Base-by-base conservation (phyloP, 1,284 basidiomycete species). In the Phylloboletellus chloephorus region DNA sequence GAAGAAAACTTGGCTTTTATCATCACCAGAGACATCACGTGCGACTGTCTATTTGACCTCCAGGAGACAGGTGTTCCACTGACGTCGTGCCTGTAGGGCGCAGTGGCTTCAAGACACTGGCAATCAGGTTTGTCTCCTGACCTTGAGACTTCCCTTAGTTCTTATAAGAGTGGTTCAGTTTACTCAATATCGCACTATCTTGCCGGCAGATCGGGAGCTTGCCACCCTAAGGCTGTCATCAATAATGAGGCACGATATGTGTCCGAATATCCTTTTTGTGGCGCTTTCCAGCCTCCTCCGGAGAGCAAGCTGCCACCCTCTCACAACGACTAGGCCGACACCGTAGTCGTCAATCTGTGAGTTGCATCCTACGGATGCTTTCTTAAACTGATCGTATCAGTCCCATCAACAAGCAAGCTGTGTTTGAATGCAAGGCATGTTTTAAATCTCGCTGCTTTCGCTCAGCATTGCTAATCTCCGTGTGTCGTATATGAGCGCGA, bases 241-340 rank as follows among this genome's bases (percentile, higher is more conserved):
- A 83, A 86, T 52, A 85, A 79, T 38, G 83, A 86, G 60, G 81
- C 82, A 12, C 73, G 82, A 31, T 87, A 86, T 58, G 76, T 87
- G 15, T 67, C 79, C 4, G 61, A 81, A 50, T 78, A 80, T 54
- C 84, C 84, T 1, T 87, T 87, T 56, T 87, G 83, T 66, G 67
- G 83, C 26, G 73, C 83, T 13, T 87, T 87, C 63, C 83, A 87
- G 50, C 82, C 83, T 37, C 84, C 84, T 11, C 74, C 77, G 0
- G 82, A 86, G 52, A 84, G 81, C 47, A 76, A 78, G 5, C 62
- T 87, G 24, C 53, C 67, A 1, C 76, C 78, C 1, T 71, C 76
- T 5, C 67, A 78, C 49, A 87, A 87, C 45, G 66, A 69, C 45
- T 87, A 72, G 69, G 83, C 82, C 0, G 71, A 75, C 41, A 72